Base-by-base conservation (phyloP, 805 yeast species). In the Clavispora carvajalis region DNA sequence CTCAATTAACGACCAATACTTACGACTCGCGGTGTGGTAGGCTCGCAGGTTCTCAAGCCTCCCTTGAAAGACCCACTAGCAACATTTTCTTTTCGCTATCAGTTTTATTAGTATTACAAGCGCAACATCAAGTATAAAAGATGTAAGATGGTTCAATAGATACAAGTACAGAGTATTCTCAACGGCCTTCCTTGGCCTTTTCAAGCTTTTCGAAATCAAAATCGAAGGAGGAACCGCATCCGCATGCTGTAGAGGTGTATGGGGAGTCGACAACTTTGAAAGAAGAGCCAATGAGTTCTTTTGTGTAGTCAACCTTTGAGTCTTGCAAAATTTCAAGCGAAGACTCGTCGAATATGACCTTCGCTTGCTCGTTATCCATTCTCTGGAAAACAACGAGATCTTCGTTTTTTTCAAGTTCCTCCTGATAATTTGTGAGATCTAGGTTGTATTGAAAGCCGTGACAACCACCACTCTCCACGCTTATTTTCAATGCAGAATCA, bases 401-500 rank as follows among this genome's bases (percentile, higher is more conserved):
- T 5, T 52, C 57, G 8, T 65, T 61, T 8, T 51, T 58, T 4
- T 47, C 48, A 12, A 67, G 51, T 37, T 68, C 75, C 24, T 61
- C 52, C 4, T 44, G 41, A 33, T 66, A 49, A 43, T 74, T 73
- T 4, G 80, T 72, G 34, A 93, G 69, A 39, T 79, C 74, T 54
- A 93, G 67, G 48, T 83, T 75, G 57, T 93, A 93, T 62, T 93
- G 98, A 63, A 87, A 93, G 15, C 99, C 99, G 60, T 93, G 99
- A 59, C 99, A 93, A 1, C 99, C 99, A 8, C 99, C 99, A 55
- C 95, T 84, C 52, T 89, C 96, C 8, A 93, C 97, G 10, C 72
- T 66, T 3, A 91, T 77, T 38, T 84, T 69, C 15, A 91, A 65
- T 0, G 88, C 87, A n/a, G 80, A 54, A 24, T 78, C 65, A 1